Conservation (phyloP, 1,139 yeast genomes). For the Debaryomyces sp. region DNA sequence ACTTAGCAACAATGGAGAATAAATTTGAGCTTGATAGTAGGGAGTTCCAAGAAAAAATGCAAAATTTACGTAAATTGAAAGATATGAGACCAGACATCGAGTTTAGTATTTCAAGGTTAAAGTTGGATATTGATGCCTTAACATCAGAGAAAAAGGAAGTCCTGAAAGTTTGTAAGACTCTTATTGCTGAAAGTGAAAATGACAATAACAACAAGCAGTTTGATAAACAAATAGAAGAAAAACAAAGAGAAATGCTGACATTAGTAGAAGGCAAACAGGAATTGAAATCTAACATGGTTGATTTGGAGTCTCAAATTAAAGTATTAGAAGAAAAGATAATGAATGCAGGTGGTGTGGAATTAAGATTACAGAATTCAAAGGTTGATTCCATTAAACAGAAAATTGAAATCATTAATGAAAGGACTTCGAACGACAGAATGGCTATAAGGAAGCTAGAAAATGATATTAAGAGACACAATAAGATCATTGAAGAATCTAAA, state of each 20-base stretch:
- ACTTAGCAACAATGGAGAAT: conserved; percentile 57
- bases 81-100: conserved; percentile 76
- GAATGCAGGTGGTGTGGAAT: conserved; percentile 89
- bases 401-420: conserved; percentile 62
- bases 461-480: conserved; percentile 59
- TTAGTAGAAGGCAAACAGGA: conserved; percentile 42
- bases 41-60: conserved; percentile 62
- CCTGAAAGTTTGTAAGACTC: conserved; percentile 32
- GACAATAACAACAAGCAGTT: conserved; percentile 24
- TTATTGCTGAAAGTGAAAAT: conserved; percentile 40
- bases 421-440: conserved; percentile 62
- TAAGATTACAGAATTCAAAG: conserved; percentile 77
- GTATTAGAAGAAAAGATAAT: conserved; percentile 74
- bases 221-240: conserved; percentile 39
- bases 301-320: conserved; percentile 60
- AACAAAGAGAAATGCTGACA: conserved; percentile 36
- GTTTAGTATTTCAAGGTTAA: conserved; percentile 56
- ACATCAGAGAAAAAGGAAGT: conserved; percentile 51
- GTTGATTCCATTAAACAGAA: conserved; percentile 77
- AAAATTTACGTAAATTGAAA: conserved; percentile 56
- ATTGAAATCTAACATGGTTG: conserved; percentile 58
- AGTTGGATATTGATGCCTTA: conserved; percentile 68
- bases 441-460: conserved; percentile 66
- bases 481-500: conserved; percentile 48
- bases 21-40: conserved; percentile 54